Conservation (phyloP, 2,329 filamentous ascomycete species). For the Diaporthe sp. region DNA sequence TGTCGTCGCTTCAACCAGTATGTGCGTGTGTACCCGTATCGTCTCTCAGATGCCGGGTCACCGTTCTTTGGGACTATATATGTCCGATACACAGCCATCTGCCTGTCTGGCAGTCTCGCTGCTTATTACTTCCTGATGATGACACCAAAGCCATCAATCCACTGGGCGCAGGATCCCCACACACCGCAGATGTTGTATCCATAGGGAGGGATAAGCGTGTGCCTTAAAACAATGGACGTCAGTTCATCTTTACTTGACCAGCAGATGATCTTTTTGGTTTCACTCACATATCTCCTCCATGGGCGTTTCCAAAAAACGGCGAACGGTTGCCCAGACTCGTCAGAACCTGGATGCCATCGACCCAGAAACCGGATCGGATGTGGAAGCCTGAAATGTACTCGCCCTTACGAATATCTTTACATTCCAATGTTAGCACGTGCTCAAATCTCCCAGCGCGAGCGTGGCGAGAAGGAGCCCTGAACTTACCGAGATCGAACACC, state of each 20-base stretch:
- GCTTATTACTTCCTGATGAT: conserved; percentile 58
- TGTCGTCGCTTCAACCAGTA: conserved; percentile 22
- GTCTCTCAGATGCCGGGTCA: background rate
- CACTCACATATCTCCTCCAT: conserved; percentile 86
- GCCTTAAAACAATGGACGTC: conserved; percentile 64
- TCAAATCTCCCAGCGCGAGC: background rate
- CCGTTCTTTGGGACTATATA: background rate
- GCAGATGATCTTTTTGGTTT: background rate
- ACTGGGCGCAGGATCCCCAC: conserved; percentile 83
- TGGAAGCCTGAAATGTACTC: conserved; percentile 92
- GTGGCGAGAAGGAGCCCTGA: conserved; percentile 1
- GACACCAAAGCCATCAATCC: conserved; percentile 89
- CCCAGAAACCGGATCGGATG: conserved; percentile 83
- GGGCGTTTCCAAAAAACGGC: conserved; percentile 84
- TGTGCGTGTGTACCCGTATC: conserved; percentile 18
- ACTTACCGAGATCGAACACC: conserved; percentile 82
- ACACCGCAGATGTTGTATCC: conserved; percentile 92
- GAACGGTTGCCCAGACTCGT: conserved; percentile 92
- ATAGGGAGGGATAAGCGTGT: conserved; percentile 88
- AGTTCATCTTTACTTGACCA: background rate
- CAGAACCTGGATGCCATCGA: conserved; percentile 90
- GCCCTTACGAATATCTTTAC: conserved; percentile 81
- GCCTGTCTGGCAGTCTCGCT: background rate
- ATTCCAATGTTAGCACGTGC: conserved; percentile 43
- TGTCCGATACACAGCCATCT: background rate